phyloP scores from a whole-genome alignment of 352 stramenopile species.

The Phytophthora sansomeana region DNA sequence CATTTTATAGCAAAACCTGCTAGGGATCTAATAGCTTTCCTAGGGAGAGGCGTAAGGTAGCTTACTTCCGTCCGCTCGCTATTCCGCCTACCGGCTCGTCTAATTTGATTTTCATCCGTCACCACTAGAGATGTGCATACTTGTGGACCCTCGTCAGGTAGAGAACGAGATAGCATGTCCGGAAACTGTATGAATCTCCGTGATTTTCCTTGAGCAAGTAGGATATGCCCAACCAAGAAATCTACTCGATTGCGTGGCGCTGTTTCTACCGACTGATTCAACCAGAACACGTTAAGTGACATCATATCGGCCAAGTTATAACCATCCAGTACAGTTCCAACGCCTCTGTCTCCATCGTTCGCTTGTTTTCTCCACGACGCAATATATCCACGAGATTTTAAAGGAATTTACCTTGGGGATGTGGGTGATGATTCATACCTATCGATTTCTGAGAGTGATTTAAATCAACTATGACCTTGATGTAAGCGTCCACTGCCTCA shows the following conservation, averaged over 20 bases:
- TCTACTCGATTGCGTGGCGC: not conserved
- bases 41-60: too few relatives aligned
- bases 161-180: slow-evolving; percentile 1
- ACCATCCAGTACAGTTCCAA: not conserved
- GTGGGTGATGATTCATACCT: not conserved
- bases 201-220: not conserved
- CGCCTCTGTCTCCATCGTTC: not conserved
- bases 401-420: not conserved
- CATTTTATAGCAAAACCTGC: too few relatives aligned
- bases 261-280: not conserved
- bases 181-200: slow-evolving; percentile 6
- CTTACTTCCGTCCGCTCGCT: too few relatives aligned
- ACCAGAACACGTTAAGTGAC: not conserved
- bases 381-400: not conserved
- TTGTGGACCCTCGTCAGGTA: slow-evolving; percentile 1
- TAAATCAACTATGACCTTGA: not conserved
- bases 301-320: slow-evolving; percentile 1
- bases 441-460: slow-evolving; percentile 1
- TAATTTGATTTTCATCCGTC: too few relatives aligned
- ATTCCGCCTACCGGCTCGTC: too few relatives aligned
- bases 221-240: not conserved
- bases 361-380: not conserved
- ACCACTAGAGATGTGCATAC: not conserved
- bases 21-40: too few relatives aligned
- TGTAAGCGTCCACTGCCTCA: not conserved